Base-by-base conservation (phyloP, 129 eudicot species). In the Calendula officinalis region DNA sequence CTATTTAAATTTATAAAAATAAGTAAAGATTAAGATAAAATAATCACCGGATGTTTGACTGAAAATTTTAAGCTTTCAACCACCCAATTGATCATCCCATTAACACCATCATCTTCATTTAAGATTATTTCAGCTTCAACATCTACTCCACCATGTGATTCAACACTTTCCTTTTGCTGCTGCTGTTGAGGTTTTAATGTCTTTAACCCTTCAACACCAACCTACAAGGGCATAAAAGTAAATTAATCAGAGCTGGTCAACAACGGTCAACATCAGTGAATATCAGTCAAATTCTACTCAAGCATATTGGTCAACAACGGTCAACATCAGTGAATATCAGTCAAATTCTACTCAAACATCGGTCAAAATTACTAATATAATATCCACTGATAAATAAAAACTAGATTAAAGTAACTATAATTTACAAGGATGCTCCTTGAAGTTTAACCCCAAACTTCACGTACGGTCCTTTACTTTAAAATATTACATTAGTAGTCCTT, bases 21-120 rank as follows among this genome's bases (percentile, higher is more conserved):
- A 67, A 40, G 64, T 37, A 7, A 16, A 56, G 47, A 39, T 51
- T 69, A 22, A 40, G 64, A 35, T 9, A 16, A 52, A 52, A 39
- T 69, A 22, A 8, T 70, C 68, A 94, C 99, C 88, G 99, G 99
- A 69, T 88, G 89, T 58, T 88, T 78, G 48, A 85, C 99, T 35
- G 92, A 88, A 68, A 94, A 86, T 58, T 79, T 88, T 59, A 94
- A 46, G 59, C 80, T 88, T 68, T 94, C 91, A 50, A 86, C 79
- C 64, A 75, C 72, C 96, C 92, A 88, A 53, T 85, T 78, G 51
- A 60, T 77, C 62, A 67, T 63, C 61, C 36, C 83, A 63, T 72
- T 72, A 53, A 77, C 88, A 68, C 65, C 64, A 63, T 83, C 79
- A 46, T 77, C 87, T 76, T 94, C 84, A 60, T 80, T 79, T 65